Base-by-base conservation (phyloP, 768 basidiomycete species). In the Pisolithus microcarpus region DNA sequence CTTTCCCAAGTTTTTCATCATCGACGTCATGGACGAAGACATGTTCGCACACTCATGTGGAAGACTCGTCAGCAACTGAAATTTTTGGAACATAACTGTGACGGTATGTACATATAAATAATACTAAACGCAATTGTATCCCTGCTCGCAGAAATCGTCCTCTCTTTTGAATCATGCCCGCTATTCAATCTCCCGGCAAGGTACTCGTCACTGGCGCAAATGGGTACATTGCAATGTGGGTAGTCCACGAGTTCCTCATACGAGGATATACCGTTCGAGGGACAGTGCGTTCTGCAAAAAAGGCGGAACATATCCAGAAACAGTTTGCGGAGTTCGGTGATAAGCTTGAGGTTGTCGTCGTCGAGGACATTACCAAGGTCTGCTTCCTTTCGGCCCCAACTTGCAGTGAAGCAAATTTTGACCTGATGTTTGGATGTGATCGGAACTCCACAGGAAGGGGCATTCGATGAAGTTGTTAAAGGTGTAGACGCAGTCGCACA, bases 381-480 rank as follows among this genome's bases (percentile, higher is more conserved):
- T 46, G 70, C 49, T 30, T 36, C 9, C 13, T 36, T 7, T 21
- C 1, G 10, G n/a, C 19, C 7, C 23, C n/a, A 16, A 37, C 44
- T n/a, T 7, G 42, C 21, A 3, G 7, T 18, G 23, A 21, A 19
- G 8, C 18, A 8, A 21, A 16, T 5, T 30, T 13, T 4, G 8
- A 8, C n/a, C 23, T 18, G n/a, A 18, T 18, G 19, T 28, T 23
- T 23, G 26, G 4, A 9, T n/a, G 30, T 4, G 4, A 36, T 19
- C 34, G 31, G 23, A 9, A 50, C 34, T 26, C 38, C 40, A 16
- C 31, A 82, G 81, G 75, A 75, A 2, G 79, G 78, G 7, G 85
- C 83, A 1, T 93, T 90, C 54, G 87, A 91, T 61, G 81, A 87
- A 46, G 87, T 82, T 0, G 84, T 91, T 52, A 78, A 82, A 62